phyloP scores from a whole-genome alignment of 139 green algal genomes.

The Chlamydomonas urium region DNA sequence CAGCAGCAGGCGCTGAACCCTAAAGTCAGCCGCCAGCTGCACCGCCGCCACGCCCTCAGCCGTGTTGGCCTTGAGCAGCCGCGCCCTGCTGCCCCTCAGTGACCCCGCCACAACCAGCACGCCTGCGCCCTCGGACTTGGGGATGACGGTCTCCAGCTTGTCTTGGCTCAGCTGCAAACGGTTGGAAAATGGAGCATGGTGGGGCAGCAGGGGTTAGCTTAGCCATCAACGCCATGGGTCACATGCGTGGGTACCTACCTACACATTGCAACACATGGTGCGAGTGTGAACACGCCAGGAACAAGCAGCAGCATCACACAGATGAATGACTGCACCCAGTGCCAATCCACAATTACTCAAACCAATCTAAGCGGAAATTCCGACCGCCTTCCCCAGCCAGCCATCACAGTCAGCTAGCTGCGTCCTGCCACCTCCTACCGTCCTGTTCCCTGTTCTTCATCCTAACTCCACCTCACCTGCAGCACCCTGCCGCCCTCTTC shows the following conservation, averaged over 20 bases:
- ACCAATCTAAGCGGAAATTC: too few relatives aligned
- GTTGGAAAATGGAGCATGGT: background rate
- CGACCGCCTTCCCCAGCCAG: too few relatives aligned
- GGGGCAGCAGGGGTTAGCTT: background rate
- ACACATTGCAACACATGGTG: background rate
- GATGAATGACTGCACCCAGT: background rate
- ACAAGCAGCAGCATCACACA: background rate
- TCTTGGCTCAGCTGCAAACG: conserved; percentile 43
- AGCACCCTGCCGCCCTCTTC: conserved; percentile 44
- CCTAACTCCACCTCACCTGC: conserved; percentile 14
- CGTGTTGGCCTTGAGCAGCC: conserved; percentile 41
- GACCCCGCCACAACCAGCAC: conserved; percentile 63
- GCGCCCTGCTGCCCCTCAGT: conserved; percentile 46
- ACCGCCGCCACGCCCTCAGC: conserved; percentile 54
- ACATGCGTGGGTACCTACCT: too few relatives aligned
- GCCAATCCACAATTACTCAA: conserved; percentile 3
- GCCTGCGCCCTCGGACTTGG: conserved; percentile 46
- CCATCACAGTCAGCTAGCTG: too few relatives aligned
- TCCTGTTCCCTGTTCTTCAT: background rate
- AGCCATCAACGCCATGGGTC: too few relatives aligned
- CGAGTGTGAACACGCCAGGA: background rate
- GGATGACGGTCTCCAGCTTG: conserved; percentile 76
- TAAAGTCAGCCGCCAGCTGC: conserved; percentile 60
- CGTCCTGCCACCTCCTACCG: background rate
- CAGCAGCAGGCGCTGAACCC: conserved; percentile 59